These are phyloP conservation scores for Aspergillus pseudotamarii DNA, from an alignment of 2,329 filamentous ascomycete genomes.

Conservation along the genomic window DNA sequence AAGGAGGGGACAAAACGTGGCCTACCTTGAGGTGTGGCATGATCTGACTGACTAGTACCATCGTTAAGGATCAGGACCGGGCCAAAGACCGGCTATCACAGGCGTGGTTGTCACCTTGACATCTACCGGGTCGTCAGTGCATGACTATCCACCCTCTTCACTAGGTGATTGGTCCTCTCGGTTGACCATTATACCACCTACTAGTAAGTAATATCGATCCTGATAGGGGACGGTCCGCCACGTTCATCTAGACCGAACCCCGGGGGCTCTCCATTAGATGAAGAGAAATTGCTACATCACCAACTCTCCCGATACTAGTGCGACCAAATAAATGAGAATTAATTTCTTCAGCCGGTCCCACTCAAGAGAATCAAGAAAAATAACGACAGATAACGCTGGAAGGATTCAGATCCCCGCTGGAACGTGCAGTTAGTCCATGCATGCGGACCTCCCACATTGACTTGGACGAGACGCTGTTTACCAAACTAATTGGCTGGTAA, in stretches of 20 bases:
- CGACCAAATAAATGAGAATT: background rate
- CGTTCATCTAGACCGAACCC: background rate
- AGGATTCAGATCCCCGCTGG: background rate
- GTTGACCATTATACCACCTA: background rate
- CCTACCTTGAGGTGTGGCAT: conserved; percentile 1
- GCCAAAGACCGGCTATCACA: background rate
- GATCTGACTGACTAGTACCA: conserved; percentile 5
- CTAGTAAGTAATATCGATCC: background rate
- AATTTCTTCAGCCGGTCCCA: background rate
- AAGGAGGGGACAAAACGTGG: conserved; percentile 11
- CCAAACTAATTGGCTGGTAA: background rate
- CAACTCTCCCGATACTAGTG: background rate
- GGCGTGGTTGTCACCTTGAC: background rate
- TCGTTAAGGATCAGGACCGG: background rate
- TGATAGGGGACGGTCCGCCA: background rate
- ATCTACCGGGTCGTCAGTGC: background rate
- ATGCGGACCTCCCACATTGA: background rate
- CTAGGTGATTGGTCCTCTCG: background rate
- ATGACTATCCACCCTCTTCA: background rate
- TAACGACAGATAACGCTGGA: background rate
- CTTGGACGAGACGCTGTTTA: background rate
- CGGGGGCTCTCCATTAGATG: background rate
- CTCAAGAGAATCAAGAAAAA: background rate
- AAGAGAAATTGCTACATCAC: background rate
- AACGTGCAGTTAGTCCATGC: conserved; percentile 6